Evolutionary conservation across 352 stramenopile genomes (phyloP).

Genomic region (Phytophthora melonis): DNA sequence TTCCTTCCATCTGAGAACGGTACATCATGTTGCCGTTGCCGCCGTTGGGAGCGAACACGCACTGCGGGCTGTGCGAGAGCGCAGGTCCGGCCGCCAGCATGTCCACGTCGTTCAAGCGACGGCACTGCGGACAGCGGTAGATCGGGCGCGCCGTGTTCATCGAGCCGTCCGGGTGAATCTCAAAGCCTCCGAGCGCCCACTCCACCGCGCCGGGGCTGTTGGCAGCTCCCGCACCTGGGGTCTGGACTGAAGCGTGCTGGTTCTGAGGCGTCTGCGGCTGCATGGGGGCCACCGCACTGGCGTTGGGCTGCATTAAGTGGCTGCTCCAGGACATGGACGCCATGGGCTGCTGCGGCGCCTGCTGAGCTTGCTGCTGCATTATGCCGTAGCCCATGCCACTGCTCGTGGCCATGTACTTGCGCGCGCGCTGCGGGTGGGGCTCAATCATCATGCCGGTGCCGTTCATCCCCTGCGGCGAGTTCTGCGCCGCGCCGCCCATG

Average conservation of each 20-base stretch:
- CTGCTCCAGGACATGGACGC: conserved; percentile 61
- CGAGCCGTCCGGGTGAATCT: conserved; percentile 77
- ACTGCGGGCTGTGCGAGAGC: conserved; percentile 67
- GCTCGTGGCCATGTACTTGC: conserved; percentile 41
- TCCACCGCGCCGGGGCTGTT: conserved; percentile 50
- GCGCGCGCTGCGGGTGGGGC: conserved; percentile 38
- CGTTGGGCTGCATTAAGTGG: conserved; percentile 51
- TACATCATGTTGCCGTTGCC: conserved; percentile 50
- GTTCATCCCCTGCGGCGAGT: conserved; percentile 30
- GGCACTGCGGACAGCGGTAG: conserved; percentile 79
- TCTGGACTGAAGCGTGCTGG: conserved; percentile 30
- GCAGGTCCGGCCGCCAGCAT: conserved; percentile 66
- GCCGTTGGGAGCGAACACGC: conserved; percentile 48
- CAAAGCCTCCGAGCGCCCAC: conserved; percentile 83
- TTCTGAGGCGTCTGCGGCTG: conserved; percentile 29
- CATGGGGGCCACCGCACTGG: conserved; percentile 24
- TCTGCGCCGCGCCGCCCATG: conserved; percentile 24
- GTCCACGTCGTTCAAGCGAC: conserved; percentile 74
- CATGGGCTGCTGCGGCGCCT: conserved; percentile 28
- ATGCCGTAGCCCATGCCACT: conserved; percentile 43
- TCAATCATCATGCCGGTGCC: conserved; percentile 31
- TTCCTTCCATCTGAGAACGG: conserved; percentile 60
- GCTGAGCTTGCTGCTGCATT: conserved; percentile 32
- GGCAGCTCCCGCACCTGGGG: conserved; percentile 29
- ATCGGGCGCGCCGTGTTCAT: conserved; percentile 75